Evolutionary conservation across 345 rosid genomes (phyloP).

Genomic region (Citrus sinensis): DNA sequence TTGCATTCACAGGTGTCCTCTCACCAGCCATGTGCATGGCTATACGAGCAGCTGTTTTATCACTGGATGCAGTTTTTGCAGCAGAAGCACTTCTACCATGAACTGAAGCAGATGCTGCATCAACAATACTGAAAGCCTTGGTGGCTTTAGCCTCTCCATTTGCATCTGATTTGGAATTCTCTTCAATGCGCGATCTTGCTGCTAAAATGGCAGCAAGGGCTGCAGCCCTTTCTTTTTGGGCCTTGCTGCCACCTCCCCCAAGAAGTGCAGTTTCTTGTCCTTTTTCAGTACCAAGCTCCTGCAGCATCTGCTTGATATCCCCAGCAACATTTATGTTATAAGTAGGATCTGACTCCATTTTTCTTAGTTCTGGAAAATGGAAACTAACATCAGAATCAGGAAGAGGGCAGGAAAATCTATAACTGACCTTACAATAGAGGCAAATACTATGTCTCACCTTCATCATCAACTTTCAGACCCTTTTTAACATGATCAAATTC

Average conservation of each 20-base stretch:
- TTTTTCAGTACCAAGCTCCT: constrained; percentile 91
- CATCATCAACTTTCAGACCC: constrained; percentile 73
- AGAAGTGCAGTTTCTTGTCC: constrained; percentile 75
- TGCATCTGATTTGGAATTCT: constrained; percentile 49
- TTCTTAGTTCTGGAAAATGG: constrained; percentile 51
- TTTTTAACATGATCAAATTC: constrained; percentile 92
- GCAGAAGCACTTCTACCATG: constrained; percentile 95
- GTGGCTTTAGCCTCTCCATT: constrained; percentile 48
- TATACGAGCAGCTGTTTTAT: constrained; percentile 90
- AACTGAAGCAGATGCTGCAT: constrained; percentile 96
- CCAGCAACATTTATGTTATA: constrained; percentile 71
- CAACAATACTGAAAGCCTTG: constrained; percentile 71
- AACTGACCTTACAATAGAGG: constrained; percentile 10
- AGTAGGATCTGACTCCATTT: constrained; percentile 68
- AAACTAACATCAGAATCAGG: constrained; percentile 7
- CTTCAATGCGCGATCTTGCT: constrained; percentile 73
- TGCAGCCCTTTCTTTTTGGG: constrained; percentile 92
- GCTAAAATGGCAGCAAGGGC: constrained; percentile 82
- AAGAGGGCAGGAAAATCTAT: background rate
- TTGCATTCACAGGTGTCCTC: constrained; percentile 77
- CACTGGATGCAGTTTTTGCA: constrained; percentile 73
- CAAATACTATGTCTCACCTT: constrained; percentile 44
- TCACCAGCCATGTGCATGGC: constrained; percentile 99
- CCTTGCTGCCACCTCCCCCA: constrained; percentile 96
- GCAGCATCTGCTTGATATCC: constrained; percentile 86